Evolutionary conservation across 2,329 filamentous ascomycete species (phyloP), one percentile per base, ranked within the genome.

Genomic region (Rutstroemia sp.): DNA sequence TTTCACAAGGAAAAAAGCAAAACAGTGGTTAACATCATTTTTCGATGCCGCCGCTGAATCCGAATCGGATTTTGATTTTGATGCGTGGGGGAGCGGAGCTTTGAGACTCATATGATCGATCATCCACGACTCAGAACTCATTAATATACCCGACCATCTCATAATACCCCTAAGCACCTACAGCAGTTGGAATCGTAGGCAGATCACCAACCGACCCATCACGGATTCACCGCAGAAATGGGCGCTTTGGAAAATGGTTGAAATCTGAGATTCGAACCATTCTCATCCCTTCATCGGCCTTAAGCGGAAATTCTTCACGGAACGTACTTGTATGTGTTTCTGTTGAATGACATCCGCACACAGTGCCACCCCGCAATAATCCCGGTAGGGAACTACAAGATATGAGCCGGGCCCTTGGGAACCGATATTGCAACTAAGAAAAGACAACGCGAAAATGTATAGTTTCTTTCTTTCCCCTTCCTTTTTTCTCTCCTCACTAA

Each of bases 301-400:
- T 25, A 49, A 19, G 16, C 51, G 30, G 30, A 19, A 14, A 49
- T 50, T 37, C 45, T 49, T 21, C 38, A 12, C 30, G 9, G 30
- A 34, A 12, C 10, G 30, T 12, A n/a, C n/a, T n/a, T n/a, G n/a
- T n/a, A 27, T 27, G 12, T 34, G 30, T 34, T 34, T 34, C 10
- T 34, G 30, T 21, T 39, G 21, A 25, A 19, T 34, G 44, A 44
- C 27, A 27, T 48, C 51, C 39, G 25, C 25, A 25, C 27, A 12
- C 39, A 42, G 19, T 54, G 38, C 39, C 57, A 58, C 57, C 57
- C 57, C 57, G 54, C 57, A 58, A 51, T 51, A 58, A 58, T 56
- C 53, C 57, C 25, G 38, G 57, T 16, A 42, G 27, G 19, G 42
- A 21, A 10, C 12, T 23, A 21, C 12, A 49, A 34, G 12, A 44